A percentile compares a stretch with the other conserved stretches of the same genome.
Evolutionary conservation across 257 asterid species (phyloP).

Genomic region (Paraleonurus japonicus): DNA sequence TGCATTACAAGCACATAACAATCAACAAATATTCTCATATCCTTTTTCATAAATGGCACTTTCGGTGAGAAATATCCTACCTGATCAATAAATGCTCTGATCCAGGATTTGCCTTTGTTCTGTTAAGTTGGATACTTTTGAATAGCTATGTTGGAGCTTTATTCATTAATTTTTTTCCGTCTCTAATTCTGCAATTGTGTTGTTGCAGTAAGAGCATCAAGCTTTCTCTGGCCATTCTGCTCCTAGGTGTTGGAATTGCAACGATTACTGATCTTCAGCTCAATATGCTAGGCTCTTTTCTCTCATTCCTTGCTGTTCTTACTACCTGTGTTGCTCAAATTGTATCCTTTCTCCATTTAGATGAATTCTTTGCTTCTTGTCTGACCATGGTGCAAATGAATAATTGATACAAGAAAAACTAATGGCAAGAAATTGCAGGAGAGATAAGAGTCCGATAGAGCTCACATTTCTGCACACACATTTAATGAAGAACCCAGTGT

Average conservation of each 20-base stretch:
- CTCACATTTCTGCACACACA: neutral
- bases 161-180: constrained; percentile 3
- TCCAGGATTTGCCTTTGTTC: neutral
- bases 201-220: constrained; percentile 68
- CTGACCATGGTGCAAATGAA: neutral
- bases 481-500: neutral
- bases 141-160: neutral
- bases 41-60: neutral
- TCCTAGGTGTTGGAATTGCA: constrained; percentile 89
- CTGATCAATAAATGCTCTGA: constrained; percentile 1
- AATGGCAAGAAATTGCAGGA: neutral
- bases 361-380: constrained; percentile 16
- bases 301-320: constrained; percentile 80
- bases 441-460: constrained; percentile 14
- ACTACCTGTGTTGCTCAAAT: constrained; percentile 92
- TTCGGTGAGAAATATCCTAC: constrained; percentile 1
- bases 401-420: neutral
- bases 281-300: constrained; percentile 69
- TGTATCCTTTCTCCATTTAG: constrained; percentile 60
- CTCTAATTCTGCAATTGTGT: constrained; percentile 28
- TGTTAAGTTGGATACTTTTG: neutral
- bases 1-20: constrained; percentile 14
- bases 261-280: constrained; percentile 91
- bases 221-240: constrained; percentile 67
- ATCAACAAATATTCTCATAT: constrained; percentile 2